Conservation (phyloP, 805 yeast genomes). For the Clavispora fructus region DNA sequence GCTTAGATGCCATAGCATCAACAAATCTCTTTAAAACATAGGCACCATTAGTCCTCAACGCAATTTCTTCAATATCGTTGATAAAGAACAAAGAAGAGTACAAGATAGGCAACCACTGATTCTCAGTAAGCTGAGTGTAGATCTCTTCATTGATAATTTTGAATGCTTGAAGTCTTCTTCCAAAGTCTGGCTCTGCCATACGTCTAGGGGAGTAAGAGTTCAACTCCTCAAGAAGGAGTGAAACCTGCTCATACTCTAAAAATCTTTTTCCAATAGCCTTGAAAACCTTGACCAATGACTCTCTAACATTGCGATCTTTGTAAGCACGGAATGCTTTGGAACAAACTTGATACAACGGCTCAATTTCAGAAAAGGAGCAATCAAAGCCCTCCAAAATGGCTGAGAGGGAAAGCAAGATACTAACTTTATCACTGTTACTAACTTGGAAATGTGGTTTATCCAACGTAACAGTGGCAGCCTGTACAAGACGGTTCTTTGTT, state of each 20-base stretch:
- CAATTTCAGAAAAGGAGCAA: slow-evolving; percentile 47
- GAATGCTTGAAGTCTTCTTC: slow-evolving; percentile 64
- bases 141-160: slow-evolving; percentile 54
- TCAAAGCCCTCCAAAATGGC: slow-evolving; percentile 49
- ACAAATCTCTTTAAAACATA: slow-evolving; percentile 58
- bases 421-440: slow-evolving; percentile 47
- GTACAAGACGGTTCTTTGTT: slow-evolving; percentile 48
- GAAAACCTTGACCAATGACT: slow-evolving; percentile 56
- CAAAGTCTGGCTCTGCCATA: slow-evolving; percentile 75
- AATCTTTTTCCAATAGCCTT: slow-evolving; percentile 52
- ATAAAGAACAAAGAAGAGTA: slow-evolving; percentile 65
- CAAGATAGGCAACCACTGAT: slow-evolving; percentile 78
- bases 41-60: slow-evolving; percentile 74
- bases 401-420: slow-evolving; percentile 53
- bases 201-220: slow-evolving; percentile 63
- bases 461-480: slow-evolving; percentile 55
- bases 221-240: slow-evolving; percentile 53
- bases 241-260: slow-evolving; percentile 35
- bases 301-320: slow-evolving; percentile 58
- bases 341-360: slow-evolving; percentile 43
- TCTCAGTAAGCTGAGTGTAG: slow-evolving; percentile 38
- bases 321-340: slow-evolving; percentile 57
- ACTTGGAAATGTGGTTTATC: slow-evolving; percentile 53
- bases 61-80: slow-evolving; percentile 71
- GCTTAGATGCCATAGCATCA: slow-evolving; percentile 43